These are phyloP conservation scores for Fomitopsis betulina DNA, from an alignment of 1,284 basidiomycete species.

Conservation along the genomic window DNA sequence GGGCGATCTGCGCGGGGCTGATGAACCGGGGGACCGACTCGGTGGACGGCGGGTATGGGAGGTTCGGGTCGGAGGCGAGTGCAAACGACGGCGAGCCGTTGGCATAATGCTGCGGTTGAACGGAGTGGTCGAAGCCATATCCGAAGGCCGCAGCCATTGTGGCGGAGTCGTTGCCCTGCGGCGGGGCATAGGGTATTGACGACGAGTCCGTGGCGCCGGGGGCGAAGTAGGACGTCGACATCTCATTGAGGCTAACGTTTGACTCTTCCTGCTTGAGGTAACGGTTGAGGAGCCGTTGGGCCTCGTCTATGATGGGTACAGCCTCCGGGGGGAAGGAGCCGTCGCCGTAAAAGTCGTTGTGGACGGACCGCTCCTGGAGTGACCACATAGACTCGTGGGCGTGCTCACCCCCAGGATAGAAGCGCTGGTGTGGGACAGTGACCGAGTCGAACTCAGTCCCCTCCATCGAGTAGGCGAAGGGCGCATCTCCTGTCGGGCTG, in stretches of 20 bases:
- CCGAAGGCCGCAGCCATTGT: conserved; percentile 9
- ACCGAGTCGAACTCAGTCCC: conserved; percentile 9
- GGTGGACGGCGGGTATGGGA: conserved; percentile 14
- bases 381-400: background rate
- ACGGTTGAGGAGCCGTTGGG: background rate
- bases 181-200: conserved; percentile 8
- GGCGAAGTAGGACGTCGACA: conserved; percentile 10
- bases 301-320: background rate
- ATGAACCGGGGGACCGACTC: conserved; percentile 21
- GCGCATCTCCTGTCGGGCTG: conserved; percentile 12
- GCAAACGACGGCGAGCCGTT: conserved; percentile 14
- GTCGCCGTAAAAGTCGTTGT: conserved; percentile 10
- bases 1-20: conserved; percentile 25
- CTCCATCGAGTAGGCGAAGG: conserved; percentile 13
- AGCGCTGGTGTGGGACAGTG: conserved; percentile 4
- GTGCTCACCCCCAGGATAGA: conserved; percentile 5
- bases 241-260: conserved; percentile 1
- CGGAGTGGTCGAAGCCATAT: conserved; percentile 12
- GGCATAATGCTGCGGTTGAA: conserved; percentile 9
- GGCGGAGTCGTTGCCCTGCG: conserved; percentile 6
- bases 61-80: conserved; percentile 10
- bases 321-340: conserved; percentile 9
- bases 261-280: conserved; percentile 11
- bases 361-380: background rate
- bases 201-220: conserved; percentile 5